These are phyloP conservation scores for Yamagishiella unicocca DNA, from an alignment of 139 green algal genomes.

Conservation along the genomic window DNA sequence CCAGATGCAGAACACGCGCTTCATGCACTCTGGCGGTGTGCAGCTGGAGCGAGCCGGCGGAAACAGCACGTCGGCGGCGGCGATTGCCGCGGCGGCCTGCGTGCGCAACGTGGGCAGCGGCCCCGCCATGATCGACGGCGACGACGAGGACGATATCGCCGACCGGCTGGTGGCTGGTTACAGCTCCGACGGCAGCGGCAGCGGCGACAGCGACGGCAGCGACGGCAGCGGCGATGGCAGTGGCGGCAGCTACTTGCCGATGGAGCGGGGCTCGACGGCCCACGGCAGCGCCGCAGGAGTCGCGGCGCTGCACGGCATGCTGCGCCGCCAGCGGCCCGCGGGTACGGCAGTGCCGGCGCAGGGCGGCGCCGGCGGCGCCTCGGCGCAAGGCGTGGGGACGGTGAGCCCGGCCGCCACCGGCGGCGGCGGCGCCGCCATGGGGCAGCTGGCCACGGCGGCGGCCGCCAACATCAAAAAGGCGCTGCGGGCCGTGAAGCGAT, in stretches of 20 bases:
- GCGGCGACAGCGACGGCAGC: neutral
- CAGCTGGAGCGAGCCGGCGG: neutral
- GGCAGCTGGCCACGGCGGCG: neutral
- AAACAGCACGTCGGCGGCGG: too few relatives aligned
- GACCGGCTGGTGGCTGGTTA: slow-evolving; percentile 4
- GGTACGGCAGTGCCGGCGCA: neutral
- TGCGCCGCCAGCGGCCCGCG: neutral
- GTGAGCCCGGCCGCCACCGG: neutral
- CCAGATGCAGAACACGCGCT: neutral
- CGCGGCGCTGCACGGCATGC: slow-evolving; percentile 29
- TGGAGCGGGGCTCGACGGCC: neutral
- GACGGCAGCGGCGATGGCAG: neutral
- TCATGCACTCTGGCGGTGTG: neutral
- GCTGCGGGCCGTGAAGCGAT: neutral
- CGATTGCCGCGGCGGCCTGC: neutral
- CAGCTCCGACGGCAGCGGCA: neutral
- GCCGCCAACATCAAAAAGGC: slow-evolving; percentile 1
- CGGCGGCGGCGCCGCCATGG: neutral
- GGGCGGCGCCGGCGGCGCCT: neutral
- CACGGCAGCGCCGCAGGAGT: neutral
- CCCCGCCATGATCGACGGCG: neutral
- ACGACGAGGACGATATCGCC: slow-evolving; percentile 24
- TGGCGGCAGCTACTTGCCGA: neutral
- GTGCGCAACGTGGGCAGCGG: neutral
- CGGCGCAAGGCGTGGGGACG: neutral